phyloP scores from a whole-genome alignment of 495 filamentous ascomycete species.

The Trypethelium eluteriae region DNA sequence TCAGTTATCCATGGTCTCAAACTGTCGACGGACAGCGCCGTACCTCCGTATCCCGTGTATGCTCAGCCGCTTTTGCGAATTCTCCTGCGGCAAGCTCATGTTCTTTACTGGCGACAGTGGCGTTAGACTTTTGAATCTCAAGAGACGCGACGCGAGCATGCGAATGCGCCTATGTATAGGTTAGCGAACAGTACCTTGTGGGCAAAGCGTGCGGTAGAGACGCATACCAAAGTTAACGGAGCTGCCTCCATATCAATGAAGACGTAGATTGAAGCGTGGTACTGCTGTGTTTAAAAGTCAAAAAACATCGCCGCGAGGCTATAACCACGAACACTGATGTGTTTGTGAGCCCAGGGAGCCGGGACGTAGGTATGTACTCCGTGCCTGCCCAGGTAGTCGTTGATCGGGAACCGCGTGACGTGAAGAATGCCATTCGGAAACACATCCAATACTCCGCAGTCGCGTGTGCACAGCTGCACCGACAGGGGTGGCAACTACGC shows the following conservation, averaged over 20 bases:
- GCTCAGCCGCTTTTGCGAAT: conserved; percentile 72
- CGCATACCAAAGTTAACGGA: not conserved
- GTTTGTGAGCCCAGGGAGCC: no score
- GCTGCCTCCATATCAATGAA: not conserved
- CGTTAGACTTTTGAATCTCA: conserved; percentile 65
- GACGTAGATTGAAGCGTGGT: not conserved
- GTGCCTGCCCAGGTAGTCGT: no score
- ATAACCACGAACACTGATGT: not conserved
- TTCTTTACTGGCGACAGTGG: conserved; percentile 71
- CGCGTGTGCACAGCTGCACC: not conserved
- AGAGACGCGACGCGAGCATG: conserved; percentile 73
- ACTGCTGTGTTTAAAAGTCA: not conserved
- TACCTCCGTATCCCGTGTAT: conserved; percentile 68
- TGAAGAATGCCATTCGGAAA: not conserved
- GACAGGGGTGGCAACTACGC: not conserved
- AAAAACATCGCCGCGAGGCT: not conserved
- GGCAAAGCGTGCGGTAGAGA: conserved; percentile 17
- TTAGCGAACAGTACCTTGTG: conserved; percentile 7
- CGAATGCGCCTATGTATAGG: conserved; percentile 61
- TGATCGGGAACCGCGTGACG: not conserved
- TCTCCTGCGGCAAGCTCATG: conserved; percentile 85
- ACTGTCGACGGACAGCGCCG: conserved; percentile 10
- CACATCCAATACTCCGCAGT: not conserved
- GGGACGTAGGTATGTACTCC: no score
- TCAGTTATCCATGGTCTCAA: conserved; percentile 7